These are phyloP conservation scores for Neocallimastix lanati DNA, from an alignment of 192 early-diverging fungal species.

Conservation along the genomic window DNA sequence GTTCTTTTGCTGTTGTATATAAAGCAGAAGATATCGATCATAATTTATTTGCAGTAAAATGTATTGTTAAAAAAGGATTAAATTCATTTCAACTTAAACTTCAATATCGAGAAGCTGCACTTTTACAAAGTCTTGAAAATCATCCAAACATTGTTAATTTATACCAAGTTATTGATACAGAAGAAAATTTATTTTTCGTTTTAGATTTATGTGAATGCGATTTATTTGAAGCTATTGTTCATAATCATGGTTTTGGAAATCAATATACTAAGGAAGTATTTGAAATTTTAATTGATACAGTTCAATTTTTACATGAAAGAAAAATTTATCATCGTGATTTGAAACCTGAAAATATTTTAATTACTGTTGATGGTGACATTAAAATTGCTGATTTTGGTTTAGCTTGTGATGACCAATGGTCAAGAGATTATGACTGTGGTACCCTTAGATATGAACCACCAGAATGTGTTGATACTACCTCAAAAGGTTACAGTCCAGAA, in stretches of 20 bases:
- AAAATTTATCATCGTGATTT: slow-evolving; percentile 89
- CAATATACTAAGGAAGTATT: not conserved
- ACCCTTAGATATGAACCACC: not conserved
- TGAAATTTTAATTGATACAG: not conserved
- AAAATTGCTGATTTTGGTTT: slow-evolving; percentile 1
- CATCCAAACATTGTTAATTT: not conserved
- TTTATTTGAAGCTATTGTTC: not conserved
- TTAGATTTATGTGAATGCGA: not conserved
- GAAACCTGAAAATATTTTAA: slow-evolving; percentile 54
- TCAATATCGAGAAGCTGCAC: not conserved
- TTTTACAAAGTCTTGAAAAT: not conserved
- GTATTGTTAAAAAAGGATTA: not conserved
- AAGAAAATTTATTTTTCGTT: not conserved
- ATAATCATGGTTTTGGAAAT: not conserved
- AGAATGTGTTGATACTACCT: not conserved
- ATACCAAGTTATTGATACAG: not conserved
- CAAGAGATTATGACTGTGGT: not conserved
- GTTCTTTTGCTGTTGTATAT: not conserved
- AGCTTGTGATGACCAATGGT: not conserved
- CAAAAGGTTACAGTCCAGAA: not conserved
- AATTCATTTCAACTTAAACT: not conserved
- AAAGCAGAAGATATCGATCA: not conserved
- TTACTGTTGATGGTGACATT: not conserved
- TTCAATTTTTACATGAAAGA: slow-evolving; percentile 58
- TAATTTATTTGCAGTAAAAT: not conserved